Conservation (phyloP, 2,329 filamentous ascomycete species). For the Aspergillus caelatus region DNA sequence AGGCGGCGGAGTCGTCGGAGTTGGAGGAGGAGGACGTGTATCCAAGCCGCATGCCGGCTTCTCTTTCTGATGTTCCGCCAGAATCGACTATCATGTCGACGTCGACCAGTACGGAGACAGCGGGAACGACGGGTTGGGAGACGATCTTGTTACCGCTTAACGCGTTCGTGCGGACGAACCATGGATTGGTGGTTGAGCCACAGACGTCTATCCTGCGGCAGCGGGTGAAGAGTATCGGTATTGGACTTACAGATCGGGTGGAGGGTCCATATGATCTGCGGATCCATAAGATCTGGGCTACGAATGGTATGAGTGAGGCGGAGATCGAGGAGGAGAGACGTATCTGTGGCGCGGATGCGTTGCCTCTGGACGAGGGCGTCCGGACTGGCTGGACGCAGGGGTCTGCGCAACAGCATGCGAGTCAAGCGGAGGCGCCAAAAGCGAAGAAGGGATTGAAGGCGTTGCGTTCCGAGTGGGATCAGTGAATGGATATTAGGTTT, state of each 20-base stretch:
- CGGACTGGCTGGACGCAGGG: constrained; percentile 29
- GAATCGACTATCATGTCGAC: constrained; percentile 38
- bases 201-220: constrained; percentile 87
- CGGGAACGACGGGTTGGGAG: constrained; percentile 85
- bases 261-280: constrained; percentile 86
- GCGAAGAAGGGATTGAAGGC: constrained; percentile 37
- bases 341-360: constrained; percentile 44
- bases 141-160: constrained; percentile 88
- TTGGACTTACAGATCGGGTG: constrained; percentile 85
- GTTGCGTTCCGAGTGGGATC: constrained; percentile 39
- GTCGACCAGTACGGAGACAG: constrained; percentile 48
- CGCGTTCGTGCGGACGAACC: constrained; percentile 93
- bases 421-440: constrained; percentile 22
- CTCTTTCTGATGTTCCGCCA: constrained; percentile 43
- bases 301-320: constrained; percentile 63
- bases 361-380: constrained; percentile 41
- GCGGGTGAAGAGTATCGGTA: constrained; percentile 81
- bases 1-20: constrained; percentile 26
- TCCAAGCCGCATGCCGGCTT: constrained; percentile 34
- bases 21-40: constrained; percentile 25
- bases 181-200: constrained; percentile 88
- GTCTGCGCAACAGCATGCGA: constrained; percentile 15
- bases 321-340: constrained; percentile 45
- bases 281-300: constrained; percentile 88
- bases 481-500: constrained; percentile 16